Conservation (phyloP, 2,329 filamentous ascomycete species). For the Canariomyces notabilis region DNA sequence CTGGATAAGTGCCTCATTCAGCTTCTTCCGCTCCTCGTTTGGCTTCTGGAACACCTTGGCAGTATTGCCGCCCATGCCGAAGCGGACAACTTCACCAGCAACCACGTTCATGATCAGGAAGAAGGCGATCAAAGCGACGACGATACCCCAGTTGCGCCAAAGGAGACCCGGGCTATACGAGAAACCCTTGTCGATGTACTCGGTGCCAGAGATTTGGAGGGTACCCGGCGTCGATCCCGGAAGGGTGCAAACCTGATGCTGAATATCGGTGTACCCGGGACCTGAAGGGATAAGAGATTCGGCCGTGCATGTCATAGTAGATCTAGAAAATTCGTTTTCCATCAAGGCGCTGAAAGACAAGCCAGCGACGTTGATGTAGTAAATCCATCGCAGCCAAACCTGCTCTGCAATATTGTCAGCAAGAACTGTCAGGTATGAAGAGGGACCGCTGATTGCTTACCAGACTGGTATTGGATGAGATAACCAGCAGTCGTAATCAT, state of each 20-base stretch:
- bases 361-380: slow-evolving; percentile 69
- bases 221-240: slow-evolving; percentile 65
- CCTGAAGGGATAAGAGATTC: slow-evolving; percentile 68
- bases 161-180: slow-evolving; percentile 61
- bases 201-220: slow-evolving; percentile 55
- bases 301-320: slow-evolving; percentile 63
- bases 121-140: slow-evolving; percentile 66
- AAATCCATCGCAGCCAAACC: slow-evolving; percentile 79
- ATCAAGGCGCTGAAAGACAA: slow-evolving; percentile 74
- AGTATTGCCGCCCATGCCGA: slow-evolving; percentile 73
- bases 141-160: slow-evolving; percentile 82
- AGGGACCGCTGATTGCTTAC: slow-evolving; percentile 8
- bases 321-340: slow-evolving; percentile 75
- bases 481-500: slow-evolving; percentile 79
- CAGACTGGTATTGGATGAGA: slow-evolving; percentile 70
- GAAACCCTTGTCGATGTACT: slow-evolving; percentile 66
- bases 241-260: slow-evolving; percentile 76
- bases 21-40: slow-evolving; percentile 58
- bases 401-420: slow-evolving; percentile 42
- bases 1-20: slow-evolving; percentile 58
- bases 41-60: slow-evolving; percentile 72
- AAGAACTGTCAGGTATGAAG: neutral
- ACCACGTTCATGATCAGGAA: slow-evolving; percentile 74
- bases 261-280: slow-evolving; percentile 62
- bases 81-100: slow-evolving; percentile 72